These are phyloP conservation scores for Melampsora americana DNA, from an alignment of 1,284 basidiomycete genomes.

Conservation along the genomic window DNA sequence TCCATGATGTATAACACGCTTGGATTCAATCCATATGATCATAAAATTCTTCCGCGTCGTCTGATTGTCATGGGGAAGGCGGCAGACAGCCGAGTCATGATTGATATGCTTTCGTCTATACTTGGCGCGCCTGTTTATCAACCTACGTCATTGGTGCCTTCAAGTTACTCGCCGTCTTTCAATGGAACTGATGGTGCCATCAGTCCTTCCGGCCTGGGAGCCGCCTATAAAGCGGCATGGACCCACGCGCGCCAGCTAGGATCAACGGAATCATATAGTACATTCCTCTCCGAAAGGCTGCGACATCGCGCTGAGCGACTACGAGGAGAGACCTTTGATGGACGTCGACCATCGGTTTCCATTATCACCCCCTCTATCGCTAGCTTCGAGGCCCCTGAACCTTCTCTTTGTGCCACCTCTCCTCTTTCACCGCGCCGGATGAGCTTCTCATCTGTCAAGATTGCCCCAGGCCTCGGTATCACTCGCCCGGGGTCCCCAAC, in stretches of 20 bases:
- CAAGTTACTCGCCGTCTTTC: slow-evolving; percentile 18
- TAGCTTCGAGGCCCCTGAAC: slow-evolving; percentile 21
- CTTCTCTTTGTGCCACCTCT: background rate
- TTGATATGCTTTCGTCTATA: slow-evolving; percentile 33
- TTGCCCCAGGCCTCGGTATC: slow-evolving; percentile 12
- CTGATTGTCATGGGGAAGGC: slow-evolving; percentile 28
- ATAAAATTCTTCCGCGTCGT: slow-evolving; percentile 27
- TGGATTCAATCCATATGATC: slow-evolving; percentile 38
- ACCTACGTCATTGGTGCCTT: slow-evolving; percentile 15
- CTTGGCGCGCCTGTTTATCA: slow-evolving; percentile 34
- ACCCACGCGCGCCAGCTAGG: slow-evolving; percentile 10
- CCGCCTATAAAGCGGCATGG: slow-evolving; percentile 40
- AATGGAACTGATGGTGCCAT: slow-evolving; percentile 26
- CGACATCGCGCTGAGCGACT: slow-evolving; percentile 24
- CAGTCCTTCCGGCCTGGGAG: slow-evolving; percentile 20
- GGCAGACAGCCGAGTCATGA: slow-evolving; percentile 28
- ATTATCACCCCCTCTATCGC: slow-evolving; percentile 11
- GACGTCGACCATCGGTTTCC: background rate
- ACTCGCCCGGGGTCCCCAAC: slow-evolving; percentile 2
- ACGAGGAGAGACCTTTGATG: slow-evolving; percentile 1
- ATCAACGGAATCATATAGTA: slow-evolving; percentile 11
- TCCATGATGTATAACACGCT: slow-evolving; percentile 17
- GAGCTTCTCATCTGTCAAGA: slow-evolving; percentile 7
- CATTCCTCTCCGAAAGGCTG: slow-evolving; percentile 18
- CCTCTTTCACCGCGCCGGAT: slow-evolving; percentile 9